phyloP scores from a whole-genome alignment of 75 land plant species.

The Selaginella moellendorffii region DNA sequence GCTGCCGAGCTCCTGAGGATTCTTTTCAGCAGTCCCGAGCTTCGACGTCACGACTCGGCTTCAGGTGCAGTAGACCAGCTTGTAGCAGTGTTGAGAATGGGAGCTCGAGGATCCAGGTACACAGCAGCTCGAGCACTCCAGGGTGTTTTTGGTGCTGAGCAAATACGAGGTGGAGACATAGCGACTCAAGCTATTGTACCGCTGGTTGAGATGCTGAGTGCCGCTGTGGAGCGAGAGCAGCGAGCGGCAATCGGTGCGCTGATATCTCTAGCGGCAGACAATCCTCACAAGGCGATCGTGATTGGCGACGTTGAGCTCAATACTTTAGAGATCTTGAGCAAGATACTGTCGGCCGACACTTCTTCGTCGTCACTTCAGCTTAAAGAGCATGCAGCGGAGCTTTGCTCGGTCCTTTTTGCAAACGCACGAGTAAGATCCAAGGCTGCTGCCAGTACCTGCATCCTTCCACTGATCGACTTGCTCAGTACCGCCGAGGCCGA shows the following conservation, averaged over 20 bases:
- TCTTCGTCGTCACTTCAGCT: not conserved
- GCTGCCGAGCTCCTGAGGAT: slow-evolving; percentile 6
- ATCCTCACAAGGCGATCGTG: not conserved
- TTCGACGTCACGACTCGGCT: not conserved
- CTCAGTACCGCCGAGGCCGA: not conserved
- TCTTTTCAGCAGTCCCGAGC: not conserved
- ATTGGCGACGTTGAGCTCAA: not conserved
- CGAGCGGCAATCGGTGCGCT: slow-evolving; percentile 1
- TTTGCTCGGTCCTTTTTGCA: slow-evolving; percentile 4
- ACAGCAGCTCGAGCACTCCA: not conserved
- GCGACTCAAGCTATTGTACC: not conserved
- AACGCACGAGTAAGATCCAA: slow-evolving; percentile 2
- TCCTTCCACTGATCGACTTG: not conserved
- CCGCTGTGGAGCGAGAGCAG: not conserved
- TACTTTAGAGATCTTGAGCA: not conserved
- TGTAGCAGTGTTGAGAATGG: not conserved
- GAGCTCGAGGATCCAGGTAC: slow-evolving; percentile 6
- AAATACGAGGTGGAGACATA: not conserved
- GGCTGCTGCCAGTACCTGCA: not conserved
- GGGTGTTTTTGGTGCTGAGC: not conserved
- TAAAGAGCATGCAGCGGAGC: slow-evolving; percentile 1
- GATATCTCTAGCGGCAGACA: not conserved
- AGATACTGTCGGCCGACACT: not conserved
- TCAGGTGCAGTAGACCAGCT: slow-evolving; percentile 7
- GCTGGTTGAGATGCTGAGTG: not conserved